A percentile compares a stretch with the other conserved stretches of the same genome.
Evolutionary conservation across 495 filamentous ascomycete species (phyloP).

Genomic region (Hypoxylon intermedium): DNA sequence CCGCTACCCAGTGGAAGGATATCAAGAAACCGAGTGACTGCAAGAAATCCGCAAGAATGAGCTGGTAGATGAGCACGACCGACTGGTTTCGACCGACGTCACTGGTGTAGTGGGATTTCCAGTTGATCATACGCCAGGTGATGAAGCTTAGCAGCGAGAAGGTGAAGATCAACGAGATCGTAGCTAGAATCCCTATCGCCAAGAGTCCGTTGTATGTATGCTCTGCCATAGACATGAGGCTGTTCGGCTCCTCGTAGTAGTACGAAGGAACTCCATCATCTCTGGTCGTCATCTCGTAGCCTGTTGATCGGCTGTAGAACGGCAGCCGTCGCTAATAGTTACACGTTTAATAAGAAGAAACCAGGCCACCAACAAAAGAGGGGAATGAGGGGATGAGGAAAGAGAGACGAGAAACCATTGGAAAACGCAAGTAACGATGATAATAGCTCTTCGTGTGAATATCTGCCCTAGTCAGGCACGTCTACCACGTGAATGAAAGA

Average conservation of each 20-base stretch:
- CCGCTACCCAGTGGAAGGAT: constrained; percentile 61
- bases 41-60: constrained; percentile 67
- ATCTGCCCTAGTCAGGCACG: no score
- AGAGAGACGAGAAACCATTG: background rate
- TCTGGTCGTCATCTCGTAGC: constrained; percentile 13
- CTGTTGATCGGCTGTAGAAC: background rate
- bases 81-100: constrained; percentile 65
- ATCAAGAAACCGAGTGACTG: constrained; percentile 67
- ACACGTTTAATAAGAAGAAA: background rate
- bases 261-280: constrained; percentile 16
- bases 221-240: constrained; percentile 18
- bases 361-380: background rate
- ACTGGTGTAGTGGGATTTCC: constrained; percentile 53
- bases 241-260: constrained; percentile 26
- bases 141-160: constrained; percentile 54
- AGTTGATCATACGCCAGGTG: constrained; percentile 61
- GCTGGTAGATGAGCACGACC: constrained; percentile 69
- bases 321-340: background rate
- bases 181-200: constrained; percentile 55
- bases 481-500: background rate
- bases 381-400: background rate
- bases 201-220: constrained; percentile 42
- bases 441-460: no score
- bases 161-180: constrained; percentile 57
- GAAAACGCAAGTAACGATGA: background rate